Evolutionary conservation across 2,329 filamentous ascomycete genomes (phyloP), one percentile per base, ranked within the genome.

Genomic region (Curvularia sp.): DNA sequence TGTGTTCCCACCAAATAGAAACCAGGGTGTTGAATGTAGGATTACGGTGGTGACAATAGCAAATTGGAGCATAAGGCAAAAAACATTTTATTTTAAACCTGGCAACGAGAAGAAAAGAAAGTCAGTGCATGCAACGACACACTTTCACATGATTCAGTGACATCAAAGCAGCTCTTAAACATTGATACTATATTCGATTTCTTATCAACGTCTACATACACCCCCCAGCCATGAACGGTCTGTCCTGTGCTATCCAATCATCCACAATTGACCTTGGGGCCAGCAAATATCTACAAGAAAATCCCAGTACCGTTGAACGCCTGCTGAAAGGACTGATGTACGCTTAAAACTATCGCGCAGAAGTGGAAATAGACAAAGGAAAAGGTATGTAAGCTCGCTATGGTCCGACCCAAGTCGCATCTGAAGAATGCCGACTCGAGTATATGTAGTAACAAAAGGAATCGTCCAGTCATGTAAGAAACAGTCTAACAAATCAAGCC

Each of bases 381-480:
- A 52, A 30, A 42, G 21, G 13, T 23, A 32, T 41, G 49, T 49
- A 45, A 34, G 36, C 38, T 43, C 51, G 59, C 48, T 50, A 45
- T 34, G 48, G 30, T 43, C 30, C 38, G 30, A 36, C 46, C 56
- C 51, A 54, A 39, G 48, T 52, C 36, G 34, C 38, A 49, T 34
- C 60, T 57, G 21, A 59, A 52, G 60, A 63, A 54, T 50, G 64
- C 57, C 39, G 41, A 54, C 54, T 46, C 46, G 45, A 54, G 46
- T 57, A 50, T 65, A 61, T 57, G 34, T 43, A 49, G 27, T 32
- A 65, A 74, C 67, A 72, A 69, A 74, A 43, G 68, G 68, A 73
- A 74, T 73, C 71, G 59, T 62, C 63, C 53, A 70, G 61, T 73
- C 72, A 62, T 73, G 57, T 61, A 59, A 27, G 59, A 48, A 34